phyloP scores from a whole-genome alignment of 2,329 filamentous ascomycete genomes.

The Neophaeococcomyces aloes region DNA sequence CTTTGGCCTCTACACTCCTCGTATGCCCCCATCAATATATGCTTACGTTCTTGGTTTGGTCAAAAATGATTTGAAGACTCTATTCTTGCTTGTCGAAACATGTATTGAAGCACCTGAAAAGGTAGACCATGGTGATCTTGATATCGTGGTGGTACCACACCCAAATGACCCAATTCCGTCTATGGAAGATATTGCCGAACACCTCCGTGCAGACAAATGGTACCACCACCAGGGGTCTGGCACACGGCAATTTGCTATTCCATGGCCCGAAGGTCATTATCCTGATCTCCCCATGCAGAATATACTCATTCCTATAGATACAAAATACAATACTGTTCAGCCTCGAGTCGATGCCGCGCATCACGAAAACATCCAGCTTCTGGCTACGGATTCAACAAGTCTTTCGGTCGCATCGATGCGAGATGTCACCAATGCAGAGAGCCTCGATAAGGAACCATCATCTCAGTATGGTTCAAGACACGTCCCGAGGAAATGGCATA shows the following conservation, averaged over 20 bases:
- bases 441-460: neutral
- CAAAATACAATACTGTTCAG: neutral
- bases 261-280: slow-evolving; percentile 14
- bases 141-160: slow-evolving; percentile 49
- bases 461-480: slow-evolving; percentile 9
- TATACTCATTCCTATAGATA: too few species aligned
- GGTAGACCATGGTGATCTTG: slow-evolving; percentile 58
- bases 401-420: neutral
- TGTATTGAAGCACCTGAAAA: slow-evolving; percentile 63
- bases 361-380: neutral
- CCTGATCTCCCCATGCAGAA: neutral
- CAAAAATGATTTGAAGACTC: slow-evolving; percentile 36
- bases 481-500: slow-evolving; percentile 39
- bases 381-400: neutral
- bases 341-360: neutral
- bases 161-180: slow-evolving; percentile 16
- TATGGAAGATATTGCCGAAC: slow-evolving; percentile 6
- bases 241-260: slow-evolving; percentile 25
- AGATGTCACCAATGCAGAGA: neutral
- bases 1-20: slow-evolving; percentile 49
- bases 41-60: slow-evolving; percentile 33
- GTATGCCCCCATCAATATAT: slow-evolving; percentile 55
- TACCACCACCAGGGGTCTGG: slow-evolving; percentile 17
- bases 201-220: slow-evolving; percentile 13
- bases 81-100: slow-evolving; percentile 47